These are phyloP conservation scores for Myrica gale DNA, from an alignment of 306 rosid species.

Conservation along the genomic window DNA sequence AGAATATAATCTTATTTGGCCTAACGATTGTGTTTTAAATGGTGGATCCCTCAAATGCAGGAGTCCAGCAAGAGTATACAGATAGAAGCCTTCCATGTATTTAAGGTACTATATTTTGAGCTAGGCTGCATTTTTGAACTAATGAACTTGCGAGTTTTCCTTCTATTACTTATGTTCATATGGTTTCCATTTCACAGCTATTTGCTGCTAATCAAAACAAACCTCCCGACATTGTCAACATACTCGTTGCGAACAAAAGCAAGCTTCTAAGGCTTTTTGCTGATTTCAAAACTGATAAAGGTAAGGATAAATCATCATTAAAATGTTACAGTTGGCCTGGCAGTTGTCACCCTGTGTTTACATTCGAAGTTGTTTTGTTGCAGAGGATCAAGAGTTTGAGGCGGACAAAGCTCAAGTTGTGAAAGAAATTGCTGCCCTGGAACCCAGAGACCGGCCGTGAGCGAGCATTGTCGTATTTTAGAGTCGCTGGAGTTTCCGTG, in stretches of 20 bases:
- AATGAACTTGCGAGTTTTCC: background rate
- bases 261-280: conserved; percentile 88
- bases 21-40: conserved; percentile 13
- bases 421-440: conserved; percentile 85
- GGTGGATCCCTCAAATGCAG: conserved; percentile 42
- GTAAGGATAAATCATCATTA: conserved; percentile 32
- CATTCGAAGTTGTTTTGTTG: conserved; percentile 23
- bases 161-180: conserved; percentile 26
- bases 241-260: conserved; percentile 79
- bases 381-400: conserved; percentile 97
- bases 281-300: conserved; percentile 88
- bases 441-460: conserved; percentile 47
- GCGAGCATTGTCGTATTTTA: conserved; percentile 15
- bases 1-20: conserved; percentile 9
- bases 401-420: conserved; percentile 96
- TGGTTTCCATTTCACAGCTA: conserved; percentile 53
- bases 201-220: conserved; percentile 93
- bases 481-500: conserved; percentile 18
- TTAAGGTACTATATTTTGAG: conserved; percentile 59
- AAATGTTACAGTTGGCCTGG: conserved; percentile 14
- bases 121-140: conserved; percentile 13
- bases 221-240: conserved; percentile 78
- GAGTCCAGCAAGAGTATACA: conserved; percentile 98
- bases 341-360: conserved; percentile 15
- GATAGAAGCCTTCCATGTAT: conserved; percentile 94